A percentile compares a stretch with the other conserved stretches of the same genome.
phyloP scores from a whole-genome alignment of 208 protist genomes.

The Vickermania ingenoplastis region DNA sequence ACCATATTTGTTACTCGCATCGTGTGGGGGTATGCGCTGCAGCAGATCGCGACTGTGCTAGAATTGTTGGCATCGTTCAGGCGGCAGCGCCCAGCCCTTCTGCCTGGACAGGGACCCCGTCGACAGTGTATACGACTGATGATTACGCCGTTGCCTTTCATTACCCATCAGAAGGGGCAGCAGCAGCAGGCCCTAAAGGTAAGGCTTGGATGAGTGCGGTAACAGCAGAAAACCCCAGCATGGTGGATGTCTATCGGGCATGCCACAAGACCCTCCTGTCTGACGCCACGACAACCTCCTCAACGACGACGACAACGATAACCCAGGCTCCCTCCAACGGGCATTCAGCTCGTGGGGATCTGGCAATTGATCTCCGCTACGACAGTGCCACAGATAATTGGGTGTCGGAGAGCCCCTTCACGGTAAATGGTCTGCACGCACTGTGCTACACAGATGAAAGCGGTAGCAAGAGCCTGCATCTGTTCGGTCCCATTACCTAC shows the following conservation, averaged over 20 bases:
- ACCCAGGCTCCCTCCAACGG: background rate
- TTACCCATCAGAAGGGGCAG: conserved; percentile 9
- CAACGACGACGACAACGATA: conserved; percentile 7
- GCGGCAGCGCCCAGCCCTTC: conserved; percentile 31
- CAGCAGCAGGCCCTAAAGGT: conserved; percentile 8
- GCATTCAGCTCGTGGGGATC: conserved; percentile 1
- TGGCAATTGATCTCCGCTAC: conserved; percentile 22
- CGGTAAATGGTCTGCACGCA: conserved; percentile 26
- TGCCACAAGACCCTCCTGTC: conserved; percentile 19
- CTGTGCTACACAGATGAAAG: conserved; percentile 44
- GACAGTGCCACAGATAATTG: conserved; percentile 11
- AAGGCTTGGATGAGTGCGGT: conserved; percentile 26
- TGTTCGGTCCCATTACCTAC: conserved; percentile 39
- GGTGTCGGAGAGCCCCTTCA: conserved; percentile 11
- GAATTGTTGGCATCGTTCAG: conserved; percentile 52
- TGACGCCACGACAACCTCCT: conserved; percentile 31
- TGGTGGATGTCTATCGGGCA: background rate
- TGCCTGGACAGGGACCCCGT: conserved; percentile 42
- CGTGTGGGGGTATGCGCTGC: conserved; percentile 23
- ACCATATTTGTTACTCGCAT: conserved; percentile 78
- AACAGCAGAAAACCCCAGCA: conserved; percentile 6
- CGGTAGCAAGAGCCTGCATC: conserved; percentile 6
- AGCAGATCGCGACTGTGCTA: conserved; percentile 44
- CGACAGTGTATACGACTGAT: conserved; percentile 44
- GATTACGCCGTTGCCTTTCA: conserved; percentile 20